A percentile compares a stretch with the other conserved stretches of the same genome.
These are phyloP conservation scores for Pythium plurisporium DNA, from an alignment of 352 stramenopile species.

Conservation along the genomic window DNA sequence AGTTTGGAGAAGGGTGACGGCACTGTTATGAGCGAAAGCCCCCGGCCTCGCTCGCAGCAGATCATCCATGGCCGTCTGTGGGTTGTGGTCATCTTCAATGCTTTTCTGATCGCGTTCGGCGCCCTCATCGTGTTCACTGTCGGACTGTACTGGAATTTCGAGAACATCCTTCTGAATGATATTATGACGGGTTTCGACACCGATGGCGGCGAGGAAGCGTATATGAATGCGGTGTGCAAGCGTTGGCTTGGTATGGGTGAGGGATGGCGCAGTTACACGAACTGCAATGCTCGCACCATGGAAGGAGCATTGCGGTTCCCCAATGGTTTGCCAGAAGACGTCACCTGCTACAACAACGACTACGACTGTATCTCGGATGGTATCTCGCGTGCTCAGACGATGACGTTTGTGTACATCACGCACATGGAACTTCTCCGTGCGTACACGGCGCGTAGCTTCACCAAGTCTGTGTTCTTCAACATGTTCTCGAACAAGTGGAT, in stretches of 20 bases:
- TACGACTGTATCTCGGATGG: constrained; percentile 62
- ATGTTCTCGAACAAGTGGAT: constrained; percentile 81
- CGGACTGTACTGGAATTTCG: constrained; percentile 71
- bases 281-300: constrained; percentile 32
- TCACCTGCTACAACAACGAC: constrained; percentile 44
- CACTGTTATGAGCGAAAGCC: constrained; percentile 56
- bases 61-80: constrained; percentile 69
- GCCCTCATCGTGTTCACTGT: constrained; percentile 57
- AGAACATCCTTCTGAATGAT: constrained; percentile 47
- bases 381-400: constrained; percentile 61
- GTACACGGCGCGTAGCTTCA: constrained; percentile 76
- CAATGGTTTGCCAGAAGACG: constrained; percentile 36
- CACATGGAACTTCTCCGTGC: constrained; percentile 71
- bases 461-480: constrained; percentile 64
- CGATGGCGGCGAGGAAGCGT: constrained; percentile 29
- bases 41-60: constrained; percentile 48
- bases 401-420: constrained; percentile 77
- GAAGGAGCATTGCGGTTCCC: constrained; percentile 39
- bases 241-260: constrained; percentile 52
- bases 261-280: constrained; percentile 41
- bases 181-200: constrained; percentile 43
- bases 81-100: constrained; percentile 63
- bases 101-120: constrained; percentile 48
- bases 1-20: constrained; percentile 71
- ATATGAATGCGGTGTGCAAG: constrained; percentile 44